A percentile compares a stretch with the other conserved stretches of the same genome.
Evolutionary conservation across 345 rosid genomes (phyloP).

Genomic region (Clarkia xantiana): DNA sequence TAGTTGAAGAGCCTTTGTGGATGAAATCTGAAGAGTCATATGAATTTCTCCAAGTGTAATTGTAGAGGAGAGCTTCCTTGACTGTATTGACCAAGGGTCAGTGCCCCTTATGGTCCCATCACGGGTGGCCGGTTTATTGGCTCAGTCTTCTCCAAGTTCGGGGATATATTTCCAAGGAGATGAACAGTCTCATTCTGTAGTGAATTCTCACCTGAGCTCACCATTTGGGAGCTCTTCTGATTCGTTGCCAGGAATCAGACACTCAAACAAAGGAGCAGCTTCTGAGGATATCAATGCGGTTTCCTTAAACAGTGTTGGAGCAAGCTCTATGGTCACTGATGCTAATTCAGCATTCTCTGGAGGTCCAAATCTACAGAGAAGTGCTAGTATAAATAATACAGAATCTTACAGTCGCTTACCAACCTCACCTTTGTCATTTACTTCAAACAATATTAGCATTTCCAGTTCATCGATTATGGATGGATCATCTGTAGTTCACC

Average conservation of each 20-base stretch:
- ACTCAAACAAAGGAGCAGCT: slow-evolving; percentile 51
- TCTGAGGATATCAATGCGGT: slow-evolving; percentile 74
- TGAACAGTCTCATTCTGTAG: slow-evolving; percentile 75
- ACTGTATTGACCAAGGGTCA: slow-evolving; percentile 38
- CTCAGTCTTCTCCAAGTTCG: slow-evolving; percentile 85
- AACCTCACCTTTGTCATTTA: slow-evolving; percentile 80
- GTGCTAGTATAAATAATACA: slow-evolving; percentile 71
- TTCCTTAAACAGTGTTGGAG: slow-evolving; percentile 71
- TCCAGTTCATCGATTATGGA: slow-evolving; percentile 86
- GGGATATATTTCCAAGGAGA: slow-evolving; percentile 95
- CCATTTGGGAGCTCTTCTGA: slow-evolving; percentile 69
- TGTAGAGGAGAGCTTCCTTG: slow-evolving; percentile 63
- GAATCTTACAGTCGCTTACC: slow-evolving; percentile 93
- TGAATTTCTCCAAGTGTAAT: slow-evolving; percentile 22
- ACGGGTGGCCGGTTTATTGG: slow-evolving; percentile 61
- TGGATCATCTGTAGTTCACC: slow-evolving; percentile 71
- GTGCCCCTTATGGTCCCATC: slow-evolving; percentile 62
- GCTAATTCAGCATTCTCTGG: slow-evolving; percentile 89
- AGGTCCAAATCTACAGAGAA: slow-evolving; percentile 79
- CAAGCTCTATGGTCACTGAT: slow-evolving; percentile 88
- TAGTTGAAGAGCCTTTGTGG: not conserved
- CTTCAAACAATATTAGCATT: slow-evolving; percentile 77
- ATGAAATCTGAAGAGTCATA: not conserved
- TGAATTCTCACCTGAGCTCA: slow-evolving; percentile 72
- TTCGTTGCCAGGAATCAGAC: slow-evolving; percentile 51